These are phyloP conservation scores for Skeletonema costatum DNA, from an alignment of 108 stramenopile genomes.

Conservation along the genomic window DNA sequence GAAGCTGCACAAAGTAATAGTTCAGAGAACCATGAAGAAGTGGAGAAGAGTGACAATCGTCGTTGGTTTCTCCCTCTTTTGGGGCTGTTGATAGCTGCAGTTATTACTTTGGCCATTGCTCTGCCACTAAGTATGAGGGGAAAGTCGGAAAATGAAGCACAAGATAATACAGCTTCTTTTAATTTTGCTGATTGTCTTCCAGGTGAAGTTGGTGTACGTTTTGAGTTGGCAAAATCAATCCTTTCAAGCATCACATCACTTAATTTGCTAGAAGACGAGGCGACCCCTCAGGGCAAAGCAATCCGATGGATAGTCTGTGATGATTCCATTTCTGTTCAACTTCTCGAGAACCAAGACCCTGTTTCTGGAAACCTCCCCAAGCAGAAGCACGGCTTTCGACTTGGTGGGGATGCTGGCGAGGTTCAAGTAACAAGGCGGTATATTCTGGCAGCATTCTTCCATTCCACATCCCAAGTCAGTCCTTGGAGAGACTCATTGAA, in stretches of 20 bases:
- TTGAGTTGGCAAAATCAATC: neutral
- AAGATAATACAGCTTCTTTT: too few relatives aligned
- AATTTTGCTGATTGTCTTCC: too few relatives aligned
- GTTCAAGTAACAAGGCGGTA: too few relatives aligned
- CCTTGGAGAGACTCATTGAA: too few relatives aligned
- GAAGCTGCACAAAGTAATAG: too few relatives aligned
- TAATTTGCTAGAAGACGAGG: neutral
- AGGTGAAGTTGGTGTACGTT: too few relatives aligned
- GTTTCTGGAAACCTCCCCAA: too few relatives aligned
- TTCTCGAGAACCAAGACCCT: neutral
- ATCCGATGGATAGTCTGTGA: conserved; percentile 6
- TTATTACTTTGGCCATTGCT: neutral
- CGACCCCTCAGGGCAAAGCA: conserved; percentile 5
- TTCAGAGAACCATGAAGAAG: too few relatives aligned
- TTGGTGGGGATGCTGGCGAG: neutral
- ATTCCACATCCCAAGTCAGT: too few relatives aligned
- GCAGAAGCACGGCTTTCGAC: neutral
- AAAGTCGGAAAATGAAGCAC: neutral
- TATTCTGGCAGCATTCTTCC: too few relatives aligned
- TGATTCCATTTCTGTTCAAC: neutral
- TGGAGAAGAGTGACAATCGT: too few relatives aligned
- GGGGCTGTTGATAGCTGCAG: neutral
- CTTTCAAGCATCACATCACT: neutral
- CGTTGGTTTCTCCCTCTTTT: too few relatives aligned
- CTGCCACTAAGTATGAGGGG: neutral